Percentiles rank a stretch among this genome's conserved stretches.
Conservation (phyloP, 495 filamentous ascomycete species). For the Poronia punctata region DNA sequence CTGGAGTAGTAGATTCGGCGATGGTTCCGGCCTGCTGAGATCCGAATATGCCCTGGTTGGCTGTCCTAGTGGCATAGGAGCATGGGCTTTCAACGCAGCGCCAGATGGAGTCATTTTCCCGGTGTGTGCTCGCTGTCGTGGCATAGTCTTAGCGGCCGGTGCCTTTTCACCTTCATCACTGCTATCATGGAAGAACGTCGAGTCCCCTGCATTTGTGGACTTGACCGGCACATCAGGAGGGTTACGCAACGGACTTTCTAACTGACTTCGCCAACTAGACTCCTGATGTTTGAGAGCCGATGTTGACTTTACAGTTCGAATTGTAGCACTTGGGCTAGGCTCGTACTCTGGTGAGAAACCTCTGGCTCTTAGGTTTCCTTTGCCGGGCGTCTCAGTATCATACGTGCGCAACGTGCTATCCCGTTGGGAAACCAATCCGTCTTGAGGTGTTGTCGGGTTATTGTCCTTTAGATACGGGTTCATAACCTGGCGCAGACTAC, state of each 20-base stretch:
- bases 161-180: constrained; percentile 24
- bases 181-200: constrained; percentile 26
- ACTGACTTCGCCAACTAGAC: constrained; percentile 16
- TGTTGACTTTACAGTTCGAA: constrained; percentile 45
- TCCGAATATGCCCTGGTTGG: constrained; percentile 1
- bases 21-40: constrained; percentile 6
- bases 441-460: constrained; percentile 4
- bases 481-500: constrained; percentile 85
- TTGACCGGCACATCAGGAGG: constrained; percentile 20
- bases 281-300: constrained; percentile 24
- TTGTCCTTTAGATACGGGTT: constrained; percentile 62
- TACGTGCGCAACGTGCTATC: constrained; percentile 14
- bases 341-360: constrained; percentile 63
- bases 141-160: constrained; percentile 1
- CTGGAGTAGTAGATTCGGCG: constrained; percentile 15
- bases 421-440: constrained; percentile 8
- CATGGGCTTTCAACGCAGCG: background rate
- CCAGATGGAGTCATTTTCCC: constrained; percentile 1
- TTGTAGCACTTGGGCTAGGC: constrained; percentile 52
- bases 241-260: constrained; percentile 15
- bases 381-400: constrained; percentile 16
- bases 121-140: constrained; percentile 7
- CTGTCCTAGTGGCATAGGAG: background rate
- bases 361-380: constrained; percentile 28
- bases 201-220: constrained; percentile 8